Base-by-base conservation (phyloP, 1,284 basidiomycete genomes). In the Boletus smithii region DNA sequence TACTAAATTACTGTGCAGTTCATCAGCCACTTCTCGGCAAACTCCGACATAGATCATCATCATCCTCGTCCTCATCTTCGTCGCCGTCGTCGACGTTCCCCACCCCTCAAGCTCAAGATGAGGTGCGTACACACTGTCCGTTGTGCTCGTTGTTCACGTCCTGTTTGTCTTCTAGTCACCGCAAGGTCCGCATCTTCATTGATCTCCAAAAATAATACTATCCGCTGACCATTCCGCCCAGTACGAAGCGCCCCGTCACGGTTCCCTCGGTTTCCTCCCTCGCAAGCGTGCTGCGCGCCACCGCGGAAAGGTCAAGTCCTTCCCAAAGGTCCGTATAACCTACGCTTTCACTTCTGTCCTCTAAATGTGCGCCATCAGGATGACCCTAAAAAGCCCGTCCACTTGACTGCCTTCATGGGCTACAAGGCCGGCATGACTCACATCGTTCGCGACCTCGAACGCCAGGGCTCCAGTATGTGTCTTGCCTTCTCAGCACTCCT, bases 351-450 rank as follows among this genome's bases (percentile, higher is more conserved):
- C 22, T 29, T 37, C 11, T 43, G 14, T 33, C 22, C 46, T 40
- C 51, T 53, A 31, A 51, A 17, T 45, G 18, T 51, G 23, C 42
- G 8, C 34, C 54, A 52, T 39, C 66, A 97, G 94, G 97, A 99
- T 84, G 95, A 99, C 81, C 83, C 93, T 73, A 98, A 95, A 84
- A 98, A 98, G 77, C 94, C 92, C 50, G 93, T 97, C 56, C 97
- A 99, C 77, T 83, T 99, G 73, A 99, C 97, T 64, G 97, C 97
- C 61, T 79, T 90, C 71, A 85, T 99, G 85, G 97, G 95, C 63
- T 99, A 97, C 90, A 99, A 99, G 85, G 97, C 95, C 61, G 97
- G 97, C 69, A 99, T 99, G 97, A 97, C 94, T 75, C 97, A 99
- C 73, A 82, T 99, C 66, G 95, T 99, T 56, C 92, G 97, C 71